A percentile compares a stretch with the other conserved stretches of the same genome.
These are phyloP conservation scores for Venustampulla echinocandica DNA, from an alignment of 495 filamentous ascomycete species.

Conservation along the genomic window DNA sequence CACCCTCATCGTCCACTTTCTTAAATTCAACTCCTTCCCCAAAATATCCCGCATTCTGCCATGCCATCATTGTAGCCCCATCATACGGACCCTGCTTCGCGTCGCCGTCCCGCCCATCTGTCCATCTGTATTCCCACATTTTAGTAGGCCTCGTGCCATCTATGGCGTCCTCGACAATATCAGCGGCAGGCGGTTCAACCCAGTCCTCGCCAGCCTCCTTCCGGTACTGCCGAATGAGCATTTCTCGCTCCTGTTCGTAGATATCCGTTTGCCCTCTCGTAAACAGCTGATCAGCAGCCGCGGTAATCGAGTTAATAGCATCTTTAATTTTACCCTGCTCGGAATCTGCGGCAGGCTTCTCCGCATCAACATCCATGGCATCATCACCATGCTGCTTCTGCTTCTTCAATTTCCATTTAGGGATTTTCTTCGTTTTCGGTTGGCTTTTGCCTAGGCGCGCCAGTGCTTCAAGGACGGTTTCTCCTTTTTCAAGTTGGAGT, in stretches of 20 bases:
- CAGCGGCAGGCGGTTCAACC: conserved; percentile 49
- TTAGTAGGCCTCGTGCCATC: conserved; percentile 23
- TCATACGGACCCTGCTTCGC: conserved; percentile 82
- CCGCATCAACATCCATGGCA: conserved; percentile 61
- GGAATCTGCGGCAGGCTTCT: conserved; percentile 49
- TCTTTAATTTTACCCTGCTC: conserved; percentile 60
- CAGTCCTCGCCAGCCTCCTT: conserved; percentile 88
- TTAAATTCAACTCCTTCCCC: conserved; percentile 88
- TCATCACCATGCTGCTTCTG: conserved; percentile 33
- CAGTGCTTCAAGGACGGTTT: conserved; percentile 84
- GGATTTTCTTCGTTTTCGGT: conserved; percentile 54
- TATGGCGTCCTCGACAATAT: conserved; percentile 6
- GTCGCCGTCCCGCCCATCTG: conserved; percentile 74
- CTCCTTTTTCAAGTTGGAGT: conserved; percentile 61
- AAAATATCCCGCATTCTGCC: conserved; percentile 89
- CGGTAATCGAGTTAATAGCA: conserved; percentile 74
- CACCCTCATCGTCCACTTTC: conserved; percentile 43
- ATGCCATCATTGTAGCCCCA: conserved; percentile 71
- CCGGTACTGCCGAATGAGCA: conserved; percentile 70
- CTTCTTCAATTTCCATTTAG: conserved; percentile 53
- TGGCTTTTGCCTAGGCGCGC: conserved; percentile 67
- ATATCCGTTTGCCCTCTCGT: conserved; percentile 74
- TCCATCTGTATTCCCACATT: conserved; percentile 91
- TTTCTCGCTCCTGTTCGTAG: conserved; percentile 83
- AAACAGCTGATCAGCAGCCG: conserved; percentile 77